A percentile compares a stretch with the other conserved stretches of the same genome.
These are phyloP conservation scores for Schizothecium vesticola DNA, from an alignment of 495 filamentous ascomycete genomes.

Conservation along the genomic window DNA sequence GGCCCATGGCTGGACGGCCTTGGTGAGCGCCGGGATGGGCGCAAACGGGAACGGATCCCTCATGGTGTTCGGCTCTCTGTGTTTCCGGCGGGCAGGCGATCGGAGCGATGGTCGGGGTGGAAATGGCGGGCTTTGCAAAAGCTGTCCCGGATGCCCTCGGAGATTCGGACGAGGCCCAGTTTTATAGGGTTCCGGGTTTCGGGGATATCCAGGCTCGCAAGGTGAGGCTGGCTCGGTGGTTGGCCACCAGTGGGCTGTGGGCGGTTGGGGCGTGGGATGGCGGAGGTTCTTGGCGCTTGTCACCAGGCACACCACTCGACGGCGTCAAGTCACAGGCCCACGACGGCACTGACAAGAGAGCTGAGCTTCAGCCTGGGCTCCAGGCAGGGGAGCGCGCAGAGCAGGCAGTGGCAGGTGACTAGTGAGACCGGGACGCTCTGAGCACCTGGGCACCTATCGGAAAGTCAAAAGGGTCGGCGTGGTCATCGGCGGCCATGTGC, in stretches of 20 bases:
- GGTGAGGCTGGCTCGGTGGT: not conserved
- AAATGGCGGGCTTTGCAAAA: not conserved
- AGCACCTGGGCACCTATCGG: not conserved
- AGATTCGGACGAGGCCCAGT: not conserved
- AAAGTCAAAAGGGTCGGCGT: not conserved
- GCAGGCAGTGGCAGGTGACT: not conserved
- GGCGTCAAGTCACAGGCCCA: not conserved
- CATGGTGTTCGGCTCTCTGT: conserved; percentile 37
- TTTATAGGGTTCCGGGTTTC: not conserved
- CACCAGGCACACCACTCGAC: conserved; percentile 9
- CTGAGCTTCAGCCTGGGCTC: not conserved
- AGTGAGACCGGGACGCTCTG: not conserved
- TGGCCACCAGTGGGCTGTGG: not conserved
- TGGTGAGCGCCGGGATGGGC: conserved; percentile 48
- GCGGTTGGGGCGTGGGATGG: not conserved
- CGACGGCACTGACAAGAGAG: not conserved
- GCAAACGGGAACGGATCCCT: conserved; percentile 66
- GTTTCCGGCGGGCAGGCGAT: not conserved
- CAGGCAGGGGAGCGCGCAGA: conserved; percentile 2
- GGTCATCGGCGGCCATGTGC: conserved; percentile 7
- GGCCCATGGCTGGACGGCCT: conserved; percentile 53
- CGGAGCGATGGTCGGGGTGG: not conserved
- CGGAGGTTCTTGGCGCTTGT: not conserved
- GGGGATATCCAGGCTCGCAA: not conserved
- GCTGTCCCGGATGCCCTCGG: not conserved